Evolutionary conservation across 2,329 filamentous ascomycete genomes (phyloP).

Genomic region (Cordyceps cicadae): DNA sequence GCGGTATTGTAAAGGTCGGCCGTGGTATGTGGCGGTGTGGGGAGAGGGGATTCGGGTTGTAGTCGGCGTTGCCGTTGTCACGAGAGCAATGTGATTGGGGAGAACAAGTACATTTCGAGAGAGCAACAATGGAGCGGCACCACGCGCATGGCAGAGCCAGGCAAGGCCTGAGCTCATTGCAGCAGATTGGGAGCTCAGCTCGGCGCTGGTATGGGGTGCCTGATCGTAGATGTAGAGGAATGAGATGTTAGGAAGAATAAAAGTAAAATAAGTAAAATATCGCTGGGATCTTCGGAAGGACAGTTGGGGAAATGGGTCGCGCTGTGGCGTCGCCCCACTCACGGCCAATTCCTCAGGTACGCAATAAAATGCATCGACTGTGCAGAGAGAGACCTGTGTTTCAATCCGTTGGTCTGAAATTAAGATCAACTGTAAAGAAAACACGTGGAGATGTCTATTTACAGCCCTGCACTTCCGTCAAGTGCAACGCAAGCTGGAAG

Average conservation of each 20-base stretch:
- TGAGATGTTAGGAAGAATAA: not conserved
- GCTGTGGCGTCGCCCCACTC: not conserved
- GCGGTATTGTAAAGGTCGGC: not conserved
- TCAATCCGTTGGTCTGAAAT: not conserved
- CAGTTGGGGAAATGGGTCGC: not conserved
- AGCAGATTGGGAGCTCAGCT: not conserved
- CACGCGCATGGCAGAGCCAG: constrained; percentile 23
- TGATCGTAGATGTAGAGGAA: not conserved
- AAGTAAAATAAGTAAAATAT: not conserved
- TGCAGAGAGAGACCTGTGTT: not conserved
- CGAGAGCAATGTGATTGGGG: constrained; percentile 1
- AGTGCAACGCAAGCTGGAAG: not conserved
- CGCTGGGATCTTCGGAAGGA: not conserved
- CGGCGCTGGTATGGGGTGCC: not conserved
- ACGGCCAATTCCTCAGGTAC: not conserved
- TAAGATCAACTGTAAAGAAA: not conserved
- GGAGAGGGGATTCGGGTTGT: constrained; percentile 1
- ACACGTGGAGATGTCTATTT: not conserved
- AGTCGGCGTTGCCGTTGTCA: not conserved
- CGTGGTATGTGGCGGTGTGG: constrained; percentile 5
- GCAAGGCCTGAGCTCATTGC: constrained; percentile 26
- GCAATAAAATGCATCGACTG: not conserved
- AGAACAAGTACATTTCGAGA: constrained; percentile 7
- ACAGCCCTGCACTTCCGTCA: not conserved
- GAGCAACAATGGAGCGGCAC: constrained; percentile 15